These are phyloP conservation scores for Retiboletus fuscus DNA, from an alignment of 1,284 basidiomycete genomes.

Conservation along the genomic window DNA sequence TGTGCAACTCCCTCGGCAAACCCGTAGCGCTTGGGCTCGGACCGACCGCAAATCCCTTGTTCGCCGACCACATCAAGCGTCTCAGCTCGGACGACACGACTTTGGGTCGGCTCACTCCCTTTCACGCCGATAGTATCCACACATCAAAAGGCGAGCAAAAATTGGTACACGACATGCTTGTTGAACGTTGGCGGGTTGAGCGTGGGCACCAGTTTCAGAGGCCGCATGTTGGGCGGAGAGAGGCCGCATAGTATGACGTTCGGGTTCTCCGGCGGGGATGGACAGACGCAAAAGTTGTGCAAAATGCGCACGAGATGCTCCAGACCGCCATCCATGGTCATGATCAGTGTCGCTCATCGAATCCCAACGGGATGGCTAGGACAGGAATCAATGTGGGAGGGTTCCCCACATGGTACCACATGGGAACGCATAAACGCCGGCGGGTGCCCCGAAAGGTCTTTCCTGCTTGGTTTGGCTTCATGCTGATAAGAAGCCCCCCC, in stretches of 20 bases:
- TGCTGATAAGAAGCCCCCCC: too few species aligned
- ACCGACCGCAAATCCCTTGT: slow-evolving; percentile 83
- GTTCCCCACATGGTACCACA: too few species aligned
- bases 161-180: slow-evolving; percentile 87
- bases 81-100: slow-evolving; percentile 95
- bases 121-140: slow-evolving; percentile 98
- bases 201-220: slow-evolving; percentile 64
- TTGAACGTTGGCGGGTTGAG: slow-evolving; percentile 80
- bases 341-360: too few species aligned
- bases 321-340: slow-evolving; percentile 97
- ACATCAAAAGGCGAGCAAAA: slow-evolving; percentile 95
- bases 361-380: too few species aligned
- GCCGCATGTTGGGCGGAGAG: slow-evolving; percentile 66
- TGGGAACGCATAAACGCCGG: too few species aligned
- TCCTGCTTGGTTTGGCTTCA: too few species aligned
- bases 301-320: slow-evolving; percentile 94
- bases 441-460: too few species aligned
- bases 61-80: slow-evolving; percentile 93
- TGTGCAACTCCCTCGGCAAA: slow-evolving; percentile 75
- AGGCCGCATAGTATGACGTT: slow-evolving; percentile 81
- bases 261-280: slow-evolving; percentile 80
- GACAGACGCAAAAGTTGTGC: slow-evolving; percentile 85
- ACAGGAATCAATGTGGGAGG: too few species aligned
- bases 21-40: slow-evolving; percentile 73
- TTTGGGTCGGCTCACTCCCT: slow-evolving; percentile 92